Evolutionary conservation across 768 basidiomycete species (phyloP).

Genomic region (Boletellus ananiceps): DNA sequence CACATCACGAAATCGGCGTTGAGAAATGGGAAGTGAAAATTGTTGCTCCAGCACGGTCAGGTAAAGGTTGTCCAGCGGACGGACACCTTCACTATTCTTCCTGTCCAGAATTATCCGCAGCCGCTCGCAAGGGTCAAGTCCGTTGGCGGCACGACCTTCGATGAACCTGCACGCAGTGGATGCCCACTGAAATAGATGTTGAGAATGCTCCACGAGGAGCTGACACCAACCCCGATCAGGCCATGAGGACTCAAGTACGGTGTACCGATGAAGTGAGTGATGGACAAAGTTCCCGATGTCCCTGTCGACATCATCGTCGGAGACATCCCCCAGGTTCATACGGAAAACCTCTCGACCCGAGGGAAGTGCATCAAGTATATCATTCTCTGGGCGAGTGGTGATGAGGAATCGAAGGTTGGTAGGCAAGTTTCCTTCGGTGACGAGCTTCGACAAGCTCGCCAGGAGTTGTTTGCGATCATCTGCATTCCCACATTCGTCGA

Average conservation of each 20-base stretch:
- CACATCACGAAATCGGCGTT: neutral
- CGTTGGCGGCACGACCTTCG: neutral
- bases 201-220: conserved; percentile 10
- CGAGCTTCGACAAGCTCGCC: neutral
- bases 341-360: conserved; percentile 4
- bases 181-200: conserved; percentile 25
- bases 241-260: neutral
- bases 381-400: neutral
- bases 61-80: too few relatives aligned
- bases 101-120: too few relatives aligned
- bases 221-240: conserved; percentile 5
- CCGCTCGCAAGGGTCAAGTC: neutral
- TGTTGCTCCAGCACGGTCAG: neutral
- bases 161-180: conserved; percentile 17
- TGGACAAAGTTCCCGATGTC: neutral
- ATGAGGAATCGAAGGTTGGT: neutral
- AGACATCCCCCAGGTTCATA: conserved; percentile 12
- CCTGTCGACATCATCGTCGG: neutral
- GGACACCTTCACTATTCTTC: too few relatives aligned
- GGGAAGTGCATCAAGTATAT: conserved; percentile 10
- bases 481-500: conserved; percentile 12
- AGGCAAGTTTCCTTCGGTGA: neutral
- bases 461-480: conserved; percentile 7
- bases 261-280: neutral
- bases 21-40: neutral